A percentile compares a stretch with the other conserved stretches of the same genome.
Evolutionary conservation across 345 rosid species (phyloP).

Genomic region (Murraya koenigii): DNA sequence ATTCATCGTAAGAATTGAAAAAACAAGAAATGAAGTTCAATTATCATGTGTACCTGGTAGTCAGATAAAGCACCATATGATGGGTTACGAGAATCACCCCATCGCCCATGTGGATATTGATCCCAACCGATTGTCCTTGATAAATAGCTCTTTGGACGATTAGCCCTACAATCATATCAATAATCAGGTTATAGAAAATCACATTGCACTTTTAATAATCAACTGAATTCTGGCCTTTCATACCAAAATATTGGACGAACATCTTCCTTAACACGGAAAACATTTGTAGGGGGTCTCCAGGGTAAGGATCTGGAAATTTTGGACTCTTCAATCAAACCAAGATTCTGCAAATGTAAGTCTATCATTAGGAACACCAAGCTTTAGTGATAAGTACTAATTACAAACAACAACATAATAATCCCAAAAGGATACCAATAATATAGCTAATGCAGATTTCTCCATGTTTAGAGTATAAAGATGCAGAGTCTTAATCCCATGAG

Average conservation of each 20-base stretch:
- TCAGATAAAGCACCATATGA: slow-evolving; percentile 83
- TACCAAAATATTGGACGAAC: slow-evolving; percentile 98
- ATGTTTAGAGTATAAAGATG: slow-evolving; percentile 92
- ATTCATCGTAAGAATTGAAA: neutral
- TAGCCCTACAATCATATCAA: slow-evolving; percentile 65
- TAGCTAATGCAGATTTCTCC: slow-evolving; percentile 94
- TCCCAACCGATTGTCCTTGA: slow-evolving; percentile 92
- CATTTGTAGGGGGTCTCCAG: slow-evolving; percentile 91
- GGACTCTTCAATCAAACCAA: slow-evolving; percentile 92
- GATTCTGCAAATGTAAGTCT: slow-evolving; percentile 57
- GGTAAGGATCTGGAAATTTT: slow-evolving; percentile 76
- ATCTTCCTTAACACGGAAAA: slow-evolving; percentile 88
- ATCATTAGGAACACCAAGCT: slow-evolving; percentile 20
- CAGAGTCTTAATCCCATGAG: slow-evolving; percentile 80
- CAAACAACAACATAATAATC: neutral
- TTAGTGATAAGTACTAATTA: neutral
- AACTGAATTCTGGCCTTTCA: slow-evolving; percentile 3
- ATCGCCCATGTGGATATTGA: slow-evolving; percentile 82
- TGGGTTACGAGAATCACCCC: slow-evolving; percentile 92
- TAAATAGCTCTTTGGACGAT: slow-evolving; percentile 97
- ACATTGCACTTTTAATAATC: neutral
- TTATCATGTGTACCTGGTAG: slow-evolving; percentile 57
- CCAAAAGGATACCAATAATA: slow-evolving; percentile 53
- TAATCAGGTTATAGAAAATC: neutral
- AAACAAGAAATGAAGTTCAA: neutral